Base-by-base conservation (phyloP, 768 basidiomycete species). In the Pleurotus tuber-regium region DNA sequence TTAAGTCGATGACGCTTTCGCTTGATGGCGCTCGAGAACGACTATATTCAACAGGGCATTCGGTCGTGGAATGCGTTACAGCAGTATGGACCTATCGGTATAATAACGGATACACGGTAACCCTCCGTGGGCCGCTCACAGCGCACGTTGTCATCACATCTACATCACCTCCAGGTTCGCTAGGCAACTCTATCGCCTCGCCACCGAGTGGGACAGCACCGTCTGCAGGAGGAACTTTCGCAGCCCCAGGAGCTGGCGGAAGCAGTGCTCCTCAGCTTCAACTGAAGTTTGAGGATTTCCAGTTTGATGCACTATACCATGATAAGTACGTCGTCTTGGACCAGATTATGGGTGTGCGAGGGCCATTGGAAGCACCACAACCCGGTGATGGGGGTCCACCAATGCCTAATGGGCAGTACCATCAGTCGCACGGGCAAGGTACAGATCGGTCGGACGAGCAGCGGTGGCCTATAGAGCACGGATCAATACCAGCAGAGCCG, bases 71-170 rank as follows among this genome's bases (percentile, higher is more conserved):
- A 64, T 91, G 89, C 57, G 74, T 81, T 23, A 68, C 74, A 9
- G 88, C 89, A 1, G 69, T 85, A 8, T 93, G 91, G 90, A 91
- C 88, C 10, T 93, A 85, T 73, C 80, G 76, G 57, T 93, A 89
- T 64, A 75, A 61, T 59, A 90, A 86, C 62, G 90, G 90, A 9
- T 91, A 92, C 65, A 83, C 78, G 2, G 84, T 92, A 56, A 85
- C 82, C 8, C 73, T 92, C 1, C 80, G 83, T 24, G 90, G 90
- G 1, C 86, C 89, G 21, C 70, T 92, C 26, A 83, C 82, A 1
- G 86, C 78, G 10, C 84, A 87, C 57, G 75, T 90, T 47, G 65
- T 76, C 40, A 60, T 77, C 30, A 68, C 69, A 10, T 55, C 72
- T 12, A 59, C 62, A n/a, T 52, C 49, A 47, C 61, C 70, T 4